A percentile compares a stretch with the other conserved stretches of the same genome.
phyloP scores from a whole-genome alignment of 345 rosid species.

The Odontarrhena argentea region DNA sequence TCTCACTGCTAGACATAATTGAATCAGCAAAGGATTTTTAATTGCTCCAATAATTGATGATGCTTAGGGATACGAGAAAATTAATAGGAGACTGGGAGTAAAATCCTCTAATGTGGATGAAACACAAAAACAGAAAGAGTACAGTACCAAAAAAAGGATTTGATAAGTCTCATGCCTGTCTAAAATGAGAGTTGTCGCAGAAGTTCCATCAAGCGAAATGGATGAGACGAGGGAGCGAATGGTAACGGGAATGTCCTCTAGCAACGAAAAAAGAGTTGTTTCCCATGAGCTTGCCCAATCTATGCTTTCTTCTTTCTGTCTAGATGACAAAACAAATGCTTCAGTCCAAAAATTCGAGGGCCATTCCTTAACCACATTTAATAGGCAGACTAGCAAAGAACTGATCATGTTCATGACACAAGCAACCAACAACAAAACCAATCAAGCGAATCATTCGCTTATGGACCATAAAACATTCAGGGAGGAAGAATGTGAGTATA shows the following conservation, averaged over 20 bases:
- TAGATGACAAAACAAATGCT: conserved; percentile 58
- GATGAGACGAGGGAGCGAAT: conserved; percentile 63
- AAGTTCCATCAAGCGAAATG: conserved; percentile 87
- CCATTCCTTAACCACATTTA: not conserved
- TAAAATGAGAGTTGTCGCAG: conserved; percentile 82
- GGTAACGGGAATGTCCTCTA: conserved; percentile 68
- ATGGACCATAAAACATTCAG: not conserved
- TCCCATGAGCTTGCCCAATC: conserved; percentile 85
- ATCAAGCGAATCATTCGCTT: not conserved
- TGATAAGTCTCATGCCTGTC: conserved; percentile 53
- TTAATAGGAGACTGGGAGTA: not conserved
- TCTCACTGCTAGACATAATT: conserved; percentile 50
- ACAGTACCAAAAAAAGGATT: not conserved
- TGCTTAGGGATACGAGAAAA: not conserved
- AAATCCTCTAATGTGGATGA: conserved; percentile 11
- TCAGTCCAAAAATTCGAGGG: conserved; percentile 12
- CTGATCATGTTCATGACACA: not conserved
- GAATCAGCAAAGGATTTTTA: not conserved
- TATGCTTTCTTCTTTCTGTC: conserved; percentile 69
- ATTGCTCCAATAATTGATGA: conserved; percentile 10
- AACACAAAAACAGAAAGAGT: conserved; percentile 9
- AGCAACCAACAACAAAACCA: conserved; percentile 9
- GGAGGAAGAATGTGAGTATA: conserved; percentile 1
- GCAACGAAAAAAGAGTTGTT: conserved; percentile 61
- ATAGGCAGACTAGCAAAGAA: not conserved